phyloP scores from a whole-genome alignment of 768 basidiomycete genomes.

The Psilocybe subaeruginosa region DNA sequence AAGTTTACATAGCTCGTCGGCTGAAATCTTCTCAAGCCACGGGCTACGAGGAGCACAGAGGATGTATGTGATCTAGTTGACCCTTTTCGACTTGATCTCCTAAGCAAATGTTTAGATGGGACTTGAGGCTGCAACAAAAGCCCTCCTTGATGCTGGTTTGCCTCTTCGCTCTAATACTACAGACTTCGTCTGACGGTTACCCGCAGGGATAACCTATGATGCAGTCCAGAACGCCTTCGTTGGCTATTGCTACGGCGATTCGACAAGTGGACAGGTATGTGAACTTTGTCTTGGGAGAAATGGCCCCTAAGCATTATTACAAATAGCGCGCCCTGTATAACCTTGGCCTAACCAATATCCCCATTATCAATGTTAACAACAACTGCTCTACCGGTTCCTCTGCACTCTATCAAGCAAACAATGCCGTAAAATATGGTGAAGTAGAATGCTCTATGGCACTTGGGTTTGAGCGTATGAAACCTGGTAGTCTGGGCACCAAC shows the following conservation, averaged over 20 bases:
- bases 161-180: slow-evolving; percentile 21
- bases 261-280: slow-evolving; percentile 70
- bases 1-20: slow-evolving; percentile 4
- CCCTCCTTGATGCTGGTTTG: slow-evolving; percentile 80
- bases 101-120: slow-evolving; percentile 61
- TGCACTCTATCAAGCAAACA: slow-evolving; percentile 76
- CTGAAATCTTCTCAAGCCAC: slow-evolving; percentile 49
- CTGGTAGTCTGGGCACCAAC: slow-evolving; percentile 69
- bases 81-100: not conserved
- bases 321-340: slow-evolving; percentile 75
- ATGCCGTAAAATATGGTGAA: slow-evolving; percentile 68
- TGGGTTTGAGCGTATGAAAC: slow-evolving; percentile 86
- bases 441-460: slow-evolving; percentile 80
- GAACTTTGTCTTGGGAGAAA: not conserved
- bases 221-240: slow-evolving; percentile 72
- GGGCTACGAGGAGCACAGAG: slow-evolving; percentile 66
- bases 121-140: slow-evolving; percentile 85
- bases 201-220: slow-evolving; percentile 81
- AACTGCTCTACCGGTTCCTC: slow-evolving; percentile 85
- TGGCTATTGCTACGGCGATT: slow-evolving; percentile 82
- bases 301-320: not conserved
- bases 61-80: slow-evolving; percentile 49
- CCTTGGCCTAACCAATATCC: slow-evolving; percentile 82
- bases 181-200: not conserved
- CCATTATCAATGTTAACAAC: slow-evolving; percentile 87